Conservation (phyloP, 139 green algal species). For the Edaphochlamys debaryana region DNA sequence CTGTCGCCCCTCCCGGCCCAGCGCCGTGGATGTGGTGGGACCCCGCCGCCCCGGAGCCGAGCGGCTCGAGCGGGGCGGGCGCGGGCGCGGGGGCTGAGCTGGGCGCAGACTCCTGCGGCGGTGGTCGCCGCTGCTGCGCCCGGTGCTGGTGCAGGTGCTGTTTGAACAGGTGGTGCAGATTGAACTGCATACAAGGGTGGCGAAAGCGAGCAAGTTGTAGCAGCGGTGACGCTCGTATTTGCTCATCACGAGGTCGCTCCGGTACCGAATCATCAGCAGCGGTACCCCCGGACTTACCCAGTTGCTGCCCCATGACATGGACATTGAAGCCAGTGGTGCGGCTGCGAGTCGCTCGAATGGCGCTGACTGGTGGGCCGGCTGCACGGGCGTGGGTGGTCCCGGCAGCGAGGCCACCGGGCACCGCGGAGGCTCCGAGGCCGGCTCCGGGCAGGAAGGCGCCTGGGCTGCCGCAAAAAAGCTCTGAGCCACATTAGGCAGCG, state of each 20-base stretch:
- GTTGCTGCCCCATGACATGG: constrained; percentile 41
- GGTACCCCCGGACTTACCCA: not conserved
- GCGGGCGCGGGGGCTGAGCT: not conserved
- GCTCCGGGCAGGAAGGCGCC: not conserved
- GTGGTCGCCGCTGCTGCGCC: constrained; percentile 5
- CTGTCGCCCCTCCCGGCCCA: not conserved
- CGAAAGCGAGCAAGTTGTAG: too few species aligned
- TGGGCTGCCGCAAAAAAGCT: not conserved
- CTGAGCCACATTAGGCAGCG: constrained; percentile 26
- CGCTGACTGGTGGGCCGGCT: not conserved
- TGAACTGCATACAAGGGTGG: constrained; percentile 3
- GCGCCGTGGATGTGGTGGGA: not conserved
- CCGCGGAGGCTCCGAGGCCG: too few species aligned
- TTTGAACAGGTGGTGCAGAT: constrained; percentile 38
- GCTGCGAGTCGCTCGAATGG: not conserved
- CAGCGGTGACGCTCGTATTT: too few species aligned
- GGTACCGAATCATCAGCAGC: not conserved
- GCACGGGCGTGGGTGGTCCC: not conserved
- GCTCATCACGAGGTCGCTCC: not conserved
- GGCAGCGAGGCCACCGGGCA: too few species aligned
- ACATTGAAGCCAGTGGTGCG: constrained; percentile 31
- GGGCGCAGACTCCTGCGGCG: constrained; percentile 12
- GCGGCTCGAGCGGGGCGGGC: not conserved
- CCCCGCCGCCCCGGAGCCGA: too few species aligned
- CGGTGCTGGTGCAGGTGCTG: constrained; percentile 38